Base-by-base conservation (phyloP, 2,329 filamentous ascomycete species). In the Furcasterigmium sp. region DNA sequence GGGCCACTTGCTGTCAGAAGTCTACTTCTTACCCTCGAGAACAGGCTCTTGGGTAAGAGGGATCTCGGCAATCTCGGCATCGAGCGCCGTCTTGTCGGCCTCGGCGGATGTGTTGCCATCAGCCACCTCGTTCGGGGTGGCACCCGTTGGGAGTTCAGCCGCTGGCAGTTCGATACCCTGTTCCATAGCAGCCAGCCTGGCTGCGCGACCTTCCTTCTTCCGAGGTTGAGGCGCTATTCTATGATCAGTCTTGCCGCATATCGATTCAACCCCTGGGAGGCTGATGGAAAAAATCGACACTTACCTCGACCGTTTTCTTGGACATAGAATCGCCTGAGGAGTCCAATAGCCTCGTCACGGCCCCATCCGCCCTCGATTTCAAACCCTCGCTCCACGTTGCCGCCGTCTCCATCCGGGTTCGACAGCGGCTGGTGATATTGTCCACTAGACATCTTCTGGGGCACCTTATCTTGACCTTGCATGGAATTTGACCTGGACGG, bases 281-380 rank as follows among this genome's bases (percentile, higher is more conserved):
- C n/a, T n/a, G n/a, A n/a, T n/a, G n/a, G n/a, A n/a, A n/a, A n/a
- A n/a, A n/a, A n/a, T 11, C 23, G 23, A 28, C 21, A 57, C 71
- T 55, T 68, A 87, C 87, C 88, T 73, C 93, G 87, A 51, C 87
- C 89, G 64, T 98, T 98, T 65, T 98, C 91, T 65, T 98, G 93
- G 25, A 98, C 87, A 62, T 98, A 98, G 65, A 98, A 98, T 46
- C 91, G 83, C 50, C 94, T 78, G 52, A 98, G 73, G 52, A 98
- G 67, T 63, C 91, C 91, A 47, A 98, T 94, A 5, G 93, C 91
- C 59, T 97, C 91, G 57, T 95, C 87, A 37, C 89, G 80, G 56
- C 89, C 88, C 71, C 94, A 84, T 1, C 91, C 91, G 30, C 91
- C 89, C 59, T 90, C 84, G 44, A 89, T 89, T 37, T 85, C 82